phyloP scores from a whole-genome alignment of 352 stramenopile species.

The Globisporangium nodosum region DNA sequence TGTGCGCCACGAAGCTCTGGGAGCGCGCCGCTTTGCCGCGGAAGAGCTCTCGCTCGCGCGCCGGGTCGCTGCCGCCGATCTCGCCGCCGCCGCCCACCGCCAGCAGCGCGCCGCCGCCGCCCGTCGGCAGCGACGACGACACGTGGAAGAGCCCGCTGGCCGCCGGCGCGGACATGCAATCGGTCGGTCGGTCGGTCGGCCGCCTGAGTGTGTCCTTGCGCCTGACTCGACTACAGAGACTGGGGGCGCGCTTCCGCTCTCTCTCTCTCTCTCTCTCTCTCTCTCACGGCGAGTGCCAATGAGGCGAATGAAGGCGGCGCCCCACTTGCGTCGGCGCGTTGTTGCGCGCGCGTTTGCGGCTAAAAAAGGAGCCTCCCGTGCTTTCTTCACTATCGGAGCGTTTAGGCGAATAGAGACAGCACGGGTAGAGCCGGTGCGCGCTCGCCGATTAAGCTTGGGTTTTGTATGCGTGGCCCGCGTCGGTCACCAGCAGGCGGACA shows the following conservation, averaged over 20 bases:
- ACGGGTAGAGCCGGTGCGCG: background rate
- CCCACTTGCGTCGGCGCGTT: too few species aligned
- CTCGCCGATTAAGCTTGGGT: background rate
- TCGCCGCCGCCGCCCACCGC: constrained; percentile 18
- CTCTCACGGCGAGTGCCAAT: background rate
- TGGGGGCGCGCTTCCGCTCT: background rate
- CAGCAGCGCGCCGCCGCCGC: constrained; percentile 16
- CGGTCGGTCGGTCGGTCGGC: too few species aligned
- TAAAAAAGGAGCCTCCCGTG: background rate
- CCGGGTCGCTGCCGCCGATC: constrained; percentile 2
- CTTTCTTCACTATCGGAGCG: background rate
- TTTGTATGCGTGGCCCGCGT: background rate
- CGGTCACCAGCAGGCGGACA: too few species aligned
- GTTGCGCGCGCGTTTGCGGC: too few species aligned
- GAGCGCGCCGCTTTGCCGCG: constrained; percentile 7
- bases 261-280: background rate
- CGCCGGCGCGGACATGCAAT: constrained; percentile 7
- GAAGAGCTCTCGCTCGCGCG: background rate
- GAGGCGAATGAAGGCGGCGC: background rate
- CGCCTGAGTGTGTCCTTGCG: background rate
- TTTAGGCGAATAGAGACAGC: too few species aligned
- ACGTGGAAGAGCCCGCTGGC: constrained; percentile 24
- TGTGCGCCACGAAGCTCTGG: constrained; percentile 16
- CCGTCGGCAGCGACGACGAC: constrained; percentile 13
- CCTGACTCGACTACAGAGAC: background rate